Percentiles rank a stretch among this genome's conserved stretches.
Conservation (phyloP, 1,284 basidiomycete species). For the Tylopilus orsonianus region DNA sequence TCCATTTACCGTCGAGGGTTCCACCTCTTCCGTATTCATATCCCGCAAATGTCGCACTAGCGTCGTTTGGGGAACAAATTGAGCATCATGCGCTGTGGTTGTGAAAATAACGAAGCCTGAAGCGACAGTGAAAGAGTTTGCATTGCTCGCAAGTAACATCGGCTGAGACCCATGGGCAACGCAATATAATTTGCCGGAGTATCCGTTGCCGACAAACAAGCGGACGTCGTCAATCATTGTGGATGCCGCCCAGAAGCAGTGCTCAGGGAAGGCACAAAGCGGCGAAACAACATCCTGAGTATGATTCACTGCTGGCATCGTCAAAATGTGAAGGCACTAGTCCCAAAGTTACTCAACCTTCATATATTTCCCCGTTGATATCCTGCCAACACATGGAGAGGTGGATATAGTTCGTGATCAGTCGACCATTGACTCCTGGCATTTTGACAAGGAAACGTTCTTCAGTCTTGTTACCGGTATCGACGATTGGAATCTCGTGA, state of each 20-base stretch:
- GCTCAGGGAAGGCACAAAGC: slow-evolving; percentile 53
- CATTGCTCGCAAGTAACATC: slow-evolving; percentile 53
- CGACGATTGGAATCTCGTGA: slow-evolving; percentile 17
- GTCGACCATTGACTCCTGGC: slow-evolving; percentile 42
- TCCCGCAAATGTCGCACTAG: slow-evolving; percentile 27
- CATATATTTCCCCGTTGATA: slow-evolving; percentile 48
- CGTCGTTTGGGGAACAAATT: slow-evolving; percentile 59
- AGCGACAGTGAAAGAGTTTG: slow-evolving; percentile 81
- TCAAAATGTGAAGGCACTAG: slow-evolving; percentile 14
- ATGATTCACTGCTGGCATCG: slow-evolving; percentile 14
- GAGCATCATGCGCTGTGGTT: slow-evolving; percentile 79
- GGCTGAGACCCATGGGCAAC: slow-evolving; percentile 29
- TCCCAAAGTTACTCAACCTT: slow-evolving; percentile 41
- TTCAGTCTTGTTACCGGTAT: slow-evolving; percentile 3
- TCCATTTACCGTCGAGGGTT: slow-evolving; percentile 29
- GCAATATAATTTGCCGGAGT: slow-evolving; percentile 63
- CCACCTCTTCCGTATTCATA: slow-evolving; percentile 1
- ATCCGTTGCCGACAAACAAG: slow-evolving; percentile 67
- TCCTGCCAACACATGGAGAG: slow-evolving; percentile 46
- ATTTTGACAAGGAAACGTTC: slow-evolving; percentile 23
- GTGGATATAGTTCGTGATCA: slow-evolving; percentile 36
- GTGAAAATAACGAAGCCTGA: slow-evolving; percentile 87
- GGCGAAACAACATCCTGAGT: slow-evolving; percentile 23
- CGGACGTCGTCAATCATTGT: slow-evolving; percentile 20
- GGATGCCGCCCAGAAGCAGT: slow-evolving; percentile 50